These are phyloP conservation scores for Rhizopogon vesiculosus DNA, from an alignment of 768 basidiomycete species.

Conservation along the genomic window DNA sequence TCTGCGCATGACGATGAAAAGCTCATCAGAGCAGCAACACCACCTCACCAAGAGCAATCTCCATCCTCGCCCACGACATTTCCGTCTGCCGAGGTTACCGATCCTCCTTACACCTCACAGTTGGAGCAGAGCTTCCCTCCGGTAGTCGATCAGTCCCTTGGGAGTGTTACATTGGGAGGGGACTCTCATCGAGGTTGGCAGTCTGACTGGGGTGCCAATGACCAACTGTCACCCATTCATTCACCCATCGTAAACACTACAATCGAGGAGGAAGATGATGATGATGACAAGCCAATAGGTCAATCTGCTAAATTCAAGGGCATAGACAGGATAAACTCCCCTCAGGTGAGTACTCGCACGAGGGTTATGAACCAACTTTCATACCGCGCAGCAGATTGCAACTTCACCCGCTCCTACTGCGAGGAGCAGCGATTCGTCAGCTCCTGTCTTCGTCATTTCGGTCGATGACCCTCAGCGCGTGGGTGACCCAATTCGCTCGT, in stretches of 20 bases:
- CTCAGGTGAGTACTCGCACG: conserved; percentile 10
- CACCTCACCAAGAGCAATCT: conserved; percentile 8
- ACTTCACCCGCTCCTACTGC: conserved; percentile 10
- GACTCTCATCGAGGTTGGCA: conserved; percentile 53
- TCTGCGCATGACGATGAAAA: conserved; percentile 5
- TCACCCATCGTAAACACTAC: conserved; percentile 18
- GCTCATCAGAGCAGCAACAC: conserved; percentile 6
- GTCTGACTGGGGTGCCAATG: conserved; percentile 36
- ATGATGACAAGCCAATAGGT: conserved; percentile 65
- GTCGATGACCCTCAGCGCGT: conserved; percentile 98
- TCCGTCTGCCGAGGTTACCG: conserved; percentile 8
- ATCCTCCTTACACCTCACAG: conserved; percentile 21
- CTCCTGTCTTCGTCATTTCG: conserved; percentile 76
- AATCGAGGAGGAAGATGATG: conserved; percentile 50
- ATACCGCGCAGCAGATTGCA: conserved; percentile 9
- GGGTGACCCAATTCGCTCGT: conserved; percentile 91
- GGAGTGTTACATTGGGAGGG: conserved; percentile 44
- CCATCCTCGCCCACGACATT: conserved; percentile 5
- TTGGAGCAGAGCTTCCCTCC: conserved; percentile 20
- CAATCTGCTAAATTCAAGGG: conserved; percentile 34
- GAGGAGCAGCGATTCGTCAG: conserved; percentile 41
- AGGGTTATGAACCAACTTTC: not conserved
- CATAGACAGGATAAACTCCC: conserved; percentile 15
- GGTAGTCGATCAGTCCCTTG: conserved; percentile 27
- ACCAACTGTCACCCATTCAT: conserved; percentile 10